Conservation (phyloP, 75 land plant species). For the Cupressus sempervirens region DNA sequence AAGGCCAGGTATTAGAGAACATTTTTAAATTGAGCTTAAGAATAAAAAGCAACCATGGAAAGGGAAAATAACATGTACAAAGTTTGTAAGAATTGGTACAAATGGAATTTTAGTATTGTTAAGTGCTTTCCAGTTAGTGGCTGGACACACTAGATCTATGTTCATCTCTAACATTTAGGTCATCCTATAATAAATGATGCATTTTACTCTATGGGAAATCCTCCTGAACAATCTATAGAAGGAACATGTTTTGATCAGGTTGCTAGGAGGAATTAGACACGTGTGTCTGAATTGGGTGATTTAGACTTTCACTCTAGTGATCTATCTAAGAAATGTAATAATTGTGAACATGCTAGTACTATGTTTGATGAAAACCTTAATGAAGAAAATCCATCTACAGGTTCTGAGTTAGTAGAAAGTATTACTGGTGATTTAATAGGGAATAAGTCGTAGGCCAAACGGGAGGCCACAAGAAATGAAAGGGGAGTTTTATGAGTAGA, state of each 20-base stretch:
- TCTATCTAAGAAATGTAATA: background rate
- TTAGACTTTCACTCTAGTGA: background rate
- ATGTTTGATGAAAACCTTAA: constrained; percentile 1
- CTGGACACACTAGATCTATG: constrained; percentile 95
- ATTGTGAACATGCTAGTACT: background rate
- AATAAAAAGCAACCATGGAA: constrained; percentile 14
- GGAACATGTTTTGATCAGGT: constrained; percentile 63
- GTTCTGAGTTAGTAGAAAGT: background rate
- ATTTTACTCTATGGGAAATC: constrained; percentile 49
- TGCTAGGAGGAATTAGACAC: constrained; percentile 21
- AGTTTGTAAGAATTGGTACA: constrained; percentile 70
- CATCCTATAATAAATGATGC: constrained; percentile 89
- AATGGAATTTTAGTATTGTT: constrained; percentile 79
- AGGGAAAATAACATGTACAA: constrained; percentile 81
- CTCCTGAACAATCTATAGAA: constrained; percentile 33
- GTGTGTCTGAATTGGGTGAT: background rate
- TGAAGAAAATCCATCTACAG: constrained; percentile 7
- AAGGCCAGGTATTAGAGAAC: no score
- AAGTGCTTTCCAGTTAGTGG: constrained; percentile 85
- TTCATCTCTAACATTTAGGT: constrained; percentile 78
- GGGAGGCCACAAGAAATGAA: no score
- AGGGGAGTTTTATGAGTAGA: no score
- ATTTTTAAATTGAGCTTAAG: no score
- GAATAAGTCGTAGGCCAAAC: no score
- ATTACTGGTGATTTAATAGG: background rate